These are phyloP conservation scores for Tetradesmus obliquus DNA, from an alignment of 139 green algal genomes.

Conservation along the genomic window DNA sequence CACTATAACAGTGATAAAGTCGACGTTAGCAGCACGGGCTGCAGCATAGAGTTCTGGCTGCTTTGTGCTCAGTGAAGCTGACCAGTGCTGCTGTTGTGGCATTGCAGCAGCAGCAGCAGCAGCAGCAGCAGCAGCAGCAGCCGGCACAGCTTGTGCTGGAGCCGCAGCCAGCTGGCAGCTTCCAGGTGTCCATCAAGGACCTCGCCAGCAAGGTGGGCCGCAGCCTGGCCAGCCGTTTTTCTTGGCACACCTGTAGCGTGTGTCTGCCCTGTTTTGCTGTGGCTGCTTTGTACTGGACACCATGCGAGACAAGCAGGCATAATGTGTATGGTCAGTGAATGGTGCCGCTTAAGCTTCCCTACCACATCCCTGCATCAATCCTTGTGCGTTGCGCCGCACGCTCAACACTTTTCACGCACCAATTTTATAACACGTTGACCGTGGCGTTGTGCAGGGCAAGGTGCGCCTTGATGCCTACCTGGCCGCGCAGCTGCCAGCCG, in stretches of 20 bases:
- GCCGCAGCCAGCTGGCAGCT: slow-evolving; percentile 19
- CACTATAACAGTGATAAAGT: no score
- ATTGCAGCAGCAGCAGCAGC: slow-evolving; percentile 12
- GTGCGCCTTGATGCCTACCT: slow-evolving; percentile 75
- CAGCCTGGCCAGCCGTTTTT: background rate
- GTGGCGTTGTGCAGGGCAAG: slow-evolving; percentile 45
- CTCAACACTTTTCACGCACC: background rate
- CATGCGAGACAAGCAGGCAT: no score
- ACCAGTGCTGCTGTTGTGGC: background rate
- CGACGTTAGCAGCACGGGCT: no score
- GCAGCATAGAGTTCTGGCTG: background rate
- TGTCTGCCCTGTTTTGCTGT: no score
- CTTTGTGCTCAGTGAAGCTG: background rate
- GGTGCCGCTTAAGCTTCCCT: background rate
- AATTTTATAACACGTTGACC: background rate
- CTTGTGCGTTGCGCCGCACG: background rate
- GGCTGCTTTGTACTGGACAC: no score
- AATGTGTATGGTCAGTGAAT: no score
- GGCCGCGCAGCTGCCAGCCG: slow-evolving; percentile 50
- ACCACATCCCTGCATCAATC: background rate
- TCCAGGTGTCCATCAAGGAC: background rate
- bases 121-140: background rate
- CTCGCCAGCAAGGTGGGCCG: background rate
- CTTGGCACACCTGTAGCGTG: no score
- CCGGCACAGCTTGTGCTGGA: background rate